These are phyloP conservation scores for Evansstolkia leycettana DNA, from an alignment of 495 filamentous ascomycete genomes.

Conservation along the genomic window DNA sequence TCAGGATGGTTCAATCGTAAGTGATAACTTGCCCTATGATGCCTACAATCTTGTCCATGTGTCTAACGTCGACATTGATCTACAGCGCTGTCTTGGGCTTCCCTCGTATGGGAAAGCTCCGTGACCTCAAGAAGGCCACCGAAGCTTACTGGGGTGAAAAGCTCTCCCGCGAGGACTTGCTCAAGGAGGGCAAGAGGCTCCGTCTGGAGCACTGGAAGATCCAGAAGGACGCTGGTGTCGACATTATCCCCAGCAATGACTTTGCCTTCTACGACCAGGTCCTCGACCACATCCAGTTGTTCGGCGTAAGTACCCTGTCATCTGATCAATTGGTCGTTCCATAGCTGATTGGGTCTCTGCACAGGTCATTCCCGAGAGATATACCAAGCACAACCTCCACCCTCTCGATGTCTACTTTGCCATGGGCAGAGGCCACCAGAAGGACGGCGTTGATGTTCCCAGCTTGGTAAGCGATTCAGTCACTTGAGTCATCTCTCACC, in stretches of 20 bases:
- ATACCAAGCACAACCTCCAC: conserved; percentile 73
- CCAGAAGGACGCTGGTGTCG: conserved; percentile 94
- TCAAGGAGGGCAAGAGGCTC: conserved; percentile 90
- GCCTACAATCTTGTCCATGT: not conserved
- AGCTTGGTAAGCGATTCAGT: conserved; percentile 43
- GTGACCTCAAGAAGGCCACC: conserved; percentile 99
- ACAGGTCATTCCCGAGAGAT: conserved; percentile 79
- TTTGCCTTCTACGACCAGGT: conserved; percentile 98
- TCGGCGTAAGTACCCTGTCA: conserved; percentile 55
- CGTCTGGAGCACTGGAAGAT: conserved; percentile 97
- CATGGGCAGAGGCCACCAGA: conserved; percentile 97
- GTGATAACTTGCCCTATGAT: conserved; percentile 8
- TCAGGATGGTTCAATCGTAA: conserved; percentile 75
- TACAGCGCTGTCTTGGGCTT: conserved; percentile 55
- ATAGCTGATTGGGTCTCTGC: conserved; percentile 1
- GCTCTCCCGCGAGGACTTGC: conserved; percentile 73
- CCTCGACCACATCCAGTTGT: conserved; percentile 96
- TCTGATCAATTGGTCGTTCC: not conserved
- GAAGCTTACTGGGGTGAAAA: conserved; percentile 96
- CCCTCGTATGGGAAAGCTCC: conserved; percentile 91
- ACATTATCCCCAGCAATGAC: conserved; percentile 97
- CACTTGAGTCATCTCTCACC: not conserved
- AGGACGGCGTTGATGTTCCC: conserved; percentile 81
- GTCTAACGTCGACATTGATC: not conserved
- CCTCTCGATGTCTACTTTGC: conserved; percentile 95